Evolutionary conservation across 2,329 filamentous ascomycete genomes (phyloP), one percentile per base, ranked within the genome.

Genomic region (Penicillium sp.): DNA sequence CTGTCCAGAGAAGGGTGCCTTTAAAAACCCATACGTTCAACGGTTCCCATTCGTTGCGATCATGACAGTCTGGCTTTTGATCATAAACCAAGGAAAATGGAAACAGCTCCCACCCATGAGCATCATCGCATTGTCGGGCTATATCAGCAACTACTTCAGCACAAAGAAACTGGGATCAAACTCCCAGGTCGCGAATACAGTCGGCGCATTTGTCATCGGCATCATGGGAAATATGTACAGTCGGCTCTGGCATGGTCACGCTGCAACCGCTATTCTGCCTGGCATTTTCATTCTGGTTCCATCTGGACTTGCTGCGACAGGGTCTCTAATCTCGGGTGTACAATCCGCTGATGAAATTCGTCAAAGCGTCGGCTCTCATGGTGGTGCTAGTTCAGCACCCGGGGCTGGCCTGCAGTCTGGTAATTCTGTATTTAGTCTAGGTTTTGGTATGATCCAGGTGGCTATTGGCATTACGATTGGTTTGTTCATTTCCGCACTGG

Each of bases 11-110:
- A 17, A 40, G n/a, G 65, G 65, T 0, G 62, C 65, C 4, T 67
- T 67, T 31, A 40, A 57, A 4, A 77, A 81, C 33, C 69, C 69
- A 8, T 72, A 71, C 37, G 62, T 69, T 12, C 83, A 80, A 58
- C 83, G 82, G 57, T 91, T 92, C 75, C 77, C 87, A 29, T 91
- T 91, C 67, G 90, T 93, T 0, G 83, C 88, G 0, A 74, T 82
- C 1, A 93, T 93, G 71, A 86, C 89, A 10, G 70, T 91, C 33
- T 90, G 87, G 71, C 81, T 93, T 41, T 87, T 89, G 62, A 82
- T 92, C 66, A 87, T 93, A 72, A 92, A 93, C 72, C 89, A 93
- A 67, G 89, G 88, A 51, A 91, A 91, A 74, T 90, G 85, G 84
- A 87, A 84, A 66, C 89, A 93, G 70, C 83, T 86, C 27, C 89